Evolutionary conservation across 2,329 filamentous ascomycete genomes (phyloP).

Genomic region (Pseudocercospora macadamiae): DNA sequence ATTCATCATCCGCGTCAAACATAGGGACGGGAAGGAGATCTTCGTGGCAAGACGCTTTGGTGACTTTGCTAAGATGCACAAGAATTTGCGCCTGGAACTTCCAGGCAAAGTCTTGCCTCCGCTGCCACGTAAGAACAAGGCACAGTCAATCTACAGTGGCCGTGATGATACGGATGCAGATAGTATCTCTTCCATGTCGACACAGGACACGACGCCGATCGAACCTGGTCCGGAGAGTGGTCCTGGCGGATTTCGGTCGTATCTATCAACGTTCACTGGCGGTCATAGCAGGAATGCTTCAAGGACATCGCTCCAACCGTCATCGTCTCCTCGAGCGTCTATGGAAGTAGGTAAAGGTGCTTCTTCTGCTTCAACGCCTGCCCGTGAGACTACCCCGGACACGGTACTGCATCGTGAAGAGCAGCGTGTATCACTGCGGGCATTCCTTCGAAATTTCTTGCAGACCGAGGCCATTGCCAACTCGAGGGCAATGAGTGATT

Average conservation of each 20-base stretch:
- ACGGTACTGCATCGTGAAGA: slow-evolving; percentile 76
- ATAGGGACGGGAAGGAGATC: slow-evolving; percentile 71
- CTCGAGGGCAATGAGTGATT: slow-evolving; percentile 82
- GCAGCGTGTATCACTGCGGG: slow-evolving; percentile 86
- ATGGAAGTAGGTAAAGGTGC: slow-evolving; percentile 31
- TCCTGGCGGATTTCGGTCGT: slow-evolving; percentile 47
- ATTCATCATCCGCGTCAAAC: slow-evolving; percentile 85
- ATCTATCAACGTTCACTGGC: slow-evolving; percentile 42
- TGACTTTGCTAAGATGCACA: slow-evolving; percentile 81
- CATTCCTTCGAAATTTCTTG: slow-evolving; percentile 84
- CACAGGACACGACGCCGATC: slow-evolving; percentile 54
- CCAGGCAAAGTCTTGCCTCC: slow-evolving; percentile 88
- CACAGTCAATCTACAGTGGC: slow-evolving; percentile 63
- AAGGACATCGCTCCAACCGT: slow-evolving; percentile 38
- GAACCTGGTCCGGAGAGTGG: slow-evolving; percentile 24
- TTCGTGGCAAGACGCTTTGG: slow-evolving; percentile 86
- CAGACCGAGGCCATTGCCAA: slow-evolving; percentile 82
- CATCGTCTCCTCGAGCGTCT: slow-evolving; percentile 38
- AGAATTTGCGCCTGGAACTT: slow-evolving; percentile 77
- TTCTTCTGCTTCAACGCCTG: slow-evolving; percentile 15
- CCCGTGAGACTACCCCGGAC: slow-evolving; percentile 22
- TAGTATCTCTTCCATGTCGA: slow-evolving; percentile 80
- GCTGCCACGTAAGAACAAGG: slow-evolving; percentile 89
- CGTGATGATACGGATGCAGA: slow-evolving; percentile 70
- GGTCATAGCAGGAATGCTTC: slow-evolving; percentile 48